Percentiles rank a stretch among this genome's conserved stretches.
phyloP scores from a whole-genome alignment of 164 flowering plant species.

The Vitis rupestris region DNA sequence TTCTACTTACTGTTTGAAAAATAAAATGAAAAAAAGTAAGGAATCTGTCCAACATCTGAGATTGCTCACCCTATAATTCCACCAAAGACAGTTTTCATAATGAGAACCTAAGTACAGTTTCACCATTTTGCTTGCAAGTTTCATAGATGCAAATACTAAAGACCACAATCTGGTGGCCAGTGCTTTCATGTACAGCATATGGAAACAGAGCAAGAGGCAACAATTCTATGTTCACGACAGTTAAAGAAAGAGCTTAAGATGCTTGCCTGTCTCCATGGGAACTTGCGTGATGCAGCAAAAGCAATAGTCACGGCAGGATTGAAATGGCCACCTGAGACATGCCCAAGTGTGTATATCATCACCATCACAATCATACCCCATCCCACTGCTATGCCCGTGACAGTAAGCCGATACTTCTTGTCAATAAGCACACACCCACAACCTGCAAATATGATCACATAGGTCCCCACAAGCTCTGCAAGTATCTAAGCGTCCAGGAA shows the following conservation, averaged over 20 bases:
- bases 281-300: slow-evolving; percentile 4
- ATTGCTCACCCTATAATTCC: no score
- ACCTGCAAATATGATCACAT: slow-evolving; percentile 8
- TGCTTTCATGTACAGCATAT: no score
- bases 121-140: no score
- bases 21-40: no score
- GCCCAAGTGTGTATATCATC: slow-evolving; percentile 18
- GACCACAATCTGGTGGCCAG: no score
- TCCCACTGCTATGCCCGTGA: slow-evolving; percentile 4
- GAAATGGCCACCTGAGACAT: slow-evolving; percentile 21
- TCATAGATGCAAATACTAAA: no score
- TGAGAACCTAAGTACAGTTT: no score
- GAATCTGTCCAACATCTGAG: no score
- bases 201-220: no score
- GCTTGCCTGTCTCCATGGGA: slow-evolving; percentile 18
- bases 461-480: slow-evolving; percentile 7
- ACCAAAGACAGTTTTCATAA: no score
- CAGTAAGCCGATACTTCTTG: background rate
- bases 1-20: no score
- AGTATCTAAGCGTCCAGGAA: background rate
- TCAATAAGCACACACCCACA: slow-evolving; percentile 9
- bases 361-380: slow-evolving; percentile 21
- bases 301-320: slow-evolving; percentile 25
- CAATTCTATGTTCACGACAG: no score
- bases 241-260: background rate